These are phyloP conservation scores for Thecaphora frezii DNA, from an alignment of 1,284 basidiomycete species.

Conservation along the genomic window DNA sequence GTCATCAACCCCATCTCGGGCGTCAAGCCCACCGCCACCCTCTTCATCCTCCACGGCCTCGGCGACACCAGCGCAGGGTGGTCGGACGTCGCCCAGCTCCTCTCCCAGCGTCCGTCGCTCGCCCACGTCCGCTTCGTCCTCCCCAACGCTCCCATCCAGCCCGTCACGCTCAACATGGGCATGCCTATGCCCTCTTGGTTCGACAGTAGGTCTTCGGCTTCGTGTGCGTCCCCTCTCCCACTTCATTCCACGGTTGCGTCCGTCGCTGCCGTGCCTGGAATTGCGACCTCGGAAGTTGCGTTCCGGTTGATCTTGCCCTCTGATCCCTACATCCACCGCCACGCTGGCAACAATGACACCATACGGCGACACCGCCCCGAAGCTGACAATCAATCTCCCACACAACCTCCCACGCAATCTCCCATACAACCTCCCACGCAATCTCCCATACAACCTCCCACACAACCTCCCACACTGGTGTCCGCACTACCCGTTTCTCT, in stretches of 20 bases:
- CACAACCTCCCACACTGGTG: background rate
- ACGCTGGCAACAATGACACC: no score
- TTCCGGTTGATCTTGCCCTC: no score
- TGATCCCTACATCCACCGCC: no score
- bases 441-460: background rate
- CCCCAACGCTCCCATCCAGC: conserved; percentile 56
- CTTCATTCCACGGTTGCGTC: no score
- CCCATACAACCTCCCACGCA: background rate
- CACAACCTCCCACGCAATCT: background rate
- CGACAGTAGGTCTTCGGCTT: conserved; percentile 51
- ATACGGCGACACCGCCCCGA: no score
- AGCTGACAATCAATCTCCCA: no score
- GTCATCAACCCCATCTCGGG: conserved; percentile 49
- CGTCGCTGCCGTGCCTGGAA: background rate
- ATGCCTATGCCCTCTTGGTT: conserved; percentile 59
- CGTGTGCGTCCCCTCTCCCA: conserved; percentile 28
- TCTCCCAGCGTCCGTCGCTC: conserved; percentile 48
- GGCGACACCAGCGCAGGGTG: conserved; percentile 56
- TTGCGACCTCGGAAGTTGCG: no score
- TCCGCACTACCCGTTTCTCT: conserved; percentile 1
- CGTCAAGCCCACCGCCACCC: conserved; percentile 48
- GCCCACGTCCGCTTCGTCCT: conserved; percentile 56
- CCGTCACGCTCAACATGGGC: conserved; percentile 56
- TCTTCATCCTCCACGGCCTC: conserved; percentile 56
- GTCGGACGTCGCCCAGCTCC: conserved; percentile 55